A percentile compares a stretch with the other conserved stretches of the same genome.
Evolutionary conservation across 2,329 filamentous ascomycete species (phyloP).

Genomic region (Penicillium sp.): DNA sequence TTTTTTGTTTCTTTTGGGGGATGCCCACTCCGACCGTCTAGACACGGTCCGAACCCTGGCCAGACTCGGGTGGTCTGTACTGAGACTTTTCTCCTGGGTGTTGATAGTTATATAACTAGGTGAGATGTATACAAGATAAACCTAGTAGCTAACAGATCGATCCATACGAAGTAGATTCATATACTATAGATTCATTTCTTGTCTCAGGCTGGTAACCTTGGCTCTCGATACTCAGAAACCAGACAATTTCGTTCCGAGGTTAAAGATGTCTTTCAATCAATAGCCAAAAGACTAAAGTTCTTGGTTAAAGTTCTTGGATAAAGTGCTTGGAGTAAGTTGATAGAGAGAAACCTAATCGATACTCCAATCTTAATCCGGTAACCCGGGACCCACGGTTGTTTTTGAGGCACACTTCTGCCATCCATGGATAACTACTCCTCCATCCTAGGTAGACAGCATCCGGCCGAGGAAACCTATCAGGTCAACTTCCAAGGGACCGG

Average conservation of each 20-base stretch:
- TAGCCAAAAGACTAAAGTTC: no score
- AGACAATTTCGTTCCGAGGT: background rate
- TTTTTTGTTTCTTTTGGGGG: background rate
- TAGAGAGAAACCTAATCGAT: constrained; percentile 4
- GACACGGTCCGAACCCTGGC: background rate
- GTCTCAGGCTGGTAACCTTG: background rate
- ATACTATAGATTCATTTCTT: background rate
- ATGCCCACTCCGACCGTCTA: background rate
- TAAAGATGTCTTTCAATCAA: no score
- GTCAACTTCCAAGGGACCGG: no score
- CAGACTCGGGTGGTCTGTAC: background rate
- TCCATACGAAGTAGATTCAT: background rate
- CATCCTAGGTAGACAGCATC: constrained; percentile 6
- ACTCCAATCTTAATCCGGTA: constrained; percentile 3
- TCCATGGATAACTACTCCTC: constrained; percentile 12
- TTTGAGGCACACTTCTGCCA: constrained; percentile 12
- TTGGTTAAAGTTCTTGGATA: no score
- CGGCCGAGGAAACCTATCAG: background rate
- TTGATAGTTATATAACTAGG: background rate
- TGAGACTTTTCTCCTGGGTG: background rate
- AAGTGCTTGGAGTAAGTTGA: background rate
- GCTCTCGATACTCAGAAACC: background rate
- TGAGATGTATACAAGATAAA: background rate
- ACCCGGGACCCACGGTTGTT: constrained; percentile 15
- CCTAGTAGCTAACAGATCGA: background rate